Evolutionary conservation across 2,329 filamentous ascomycete genomes (phyloP).

Genomic region (Colletotrichum acutatum): DNA sequence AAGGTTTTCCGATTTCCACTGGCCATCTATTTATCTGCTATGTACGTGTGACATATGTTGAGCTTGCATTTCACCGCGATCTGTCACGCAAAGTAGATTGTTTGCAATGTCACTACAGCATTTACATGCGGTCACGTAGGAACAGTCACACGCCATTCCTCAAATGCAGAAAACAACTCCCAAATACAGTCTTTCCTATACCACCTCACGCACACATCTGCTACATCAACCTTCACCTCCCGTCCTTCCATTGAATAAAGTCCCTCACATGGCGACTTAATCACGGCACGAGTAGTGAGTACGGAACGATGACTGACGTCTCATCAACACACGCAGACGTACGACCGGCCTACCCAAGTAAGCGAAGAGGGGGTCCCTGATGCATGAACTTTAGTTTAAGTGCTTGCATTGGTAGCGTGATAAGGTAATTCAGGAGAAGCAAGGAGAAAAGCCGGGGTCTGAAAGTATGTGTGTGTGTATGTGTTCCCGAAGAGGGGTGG

Average conservation of each 20-base stretch:
- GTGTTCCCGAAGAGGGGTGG: neutral
- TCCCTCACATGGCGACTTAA: neutral
- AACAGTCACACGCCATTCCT: neutral
- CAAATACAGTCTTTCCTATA: neutral
- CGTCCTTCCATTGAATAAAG: neutral
- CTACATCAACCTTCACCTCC: neutral
- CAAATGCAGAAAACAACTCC: neutral
- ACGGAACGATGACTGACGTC: conserved; percentile 3
- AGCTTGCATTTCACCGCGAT: too few species aligned
- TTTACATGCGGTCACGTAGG: too few species aligned
- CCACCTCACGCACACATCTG: neutral
- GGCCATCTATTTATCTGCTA: too few species aligned
- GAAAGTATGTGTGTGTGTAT: neutral
- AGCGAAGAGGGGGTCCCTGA: too few species aligned
- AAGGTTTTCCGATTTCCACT: too few species aligned
- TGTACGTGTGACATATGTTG: too few species aligned
- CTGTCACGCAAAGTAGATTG: too few species aligned
- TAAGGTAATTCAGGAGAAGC: neutral
- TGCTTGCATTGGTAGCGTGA: conserved; percentile 25
- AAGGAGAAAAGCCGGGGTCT: neutral
- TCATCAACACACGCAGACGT: neutral
- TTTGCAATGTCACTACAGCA: too few species aligned
- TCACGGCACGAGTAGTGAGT: neutral
- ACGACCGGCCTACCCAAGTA: too few species aligned
- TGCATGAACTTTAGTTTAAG: neutral